A percentile compares a stretch with the other conserved stretches of the same genome.
Evolutionary conservation across 495 filamentous ascomycete species (phyloP).

Genomic region (Copromyces sp.): DNA sequence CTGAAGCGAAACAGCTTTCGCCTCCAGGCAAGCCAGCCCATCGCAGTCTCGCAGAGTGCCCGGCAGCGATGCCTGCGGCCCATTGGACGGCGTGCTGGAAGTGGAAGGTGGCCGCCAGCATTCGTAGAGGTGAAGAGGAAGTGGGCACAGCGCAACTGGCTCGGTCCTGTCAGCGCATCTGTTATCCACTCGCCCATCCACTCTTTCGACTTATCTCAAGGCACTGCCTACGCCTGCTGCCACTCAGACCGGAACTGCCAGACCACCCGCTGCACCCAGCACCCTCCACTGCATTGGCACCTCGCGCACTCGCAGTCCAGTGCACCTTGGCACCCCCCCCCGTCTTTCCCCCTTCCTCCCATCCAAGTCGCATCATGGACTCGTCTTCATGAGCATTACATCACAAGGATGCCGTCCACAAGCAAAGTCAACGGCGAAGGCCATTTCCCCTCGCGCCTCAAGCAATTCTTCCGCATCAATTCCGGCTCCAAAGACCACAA

Average conservation of each 20-base stretch:
- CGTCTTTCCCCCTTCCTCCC: slow-evolving; percentile 4
- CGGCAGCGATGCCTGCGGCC: not conserved
- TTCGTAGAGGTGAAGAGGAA: not conserved
- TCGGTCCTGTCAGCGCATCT: not conserved
- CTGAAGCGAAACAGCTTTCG: not conserved
- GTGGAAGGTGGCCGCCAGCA: not conserved
- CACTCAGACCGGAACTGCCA: not conserved
- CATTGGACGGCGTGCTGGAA: not conserved
- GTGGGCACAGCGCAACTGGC: not conserved
- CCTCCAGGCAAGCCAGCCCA: not conserved
- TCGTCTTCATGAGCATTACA: slow-evolving; percentile 18
- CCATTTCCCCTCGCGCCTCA: slow-evolving; percentile 81
- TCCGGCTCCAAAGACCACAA: slow-evolving; percentile 32
- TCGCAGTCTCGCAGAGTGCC: not conserved
- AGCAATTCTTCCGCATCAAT: slow-evolving; percentile 97
- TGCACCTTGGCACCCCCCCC: not conserved
- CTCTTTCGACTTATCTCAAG: slow-evolving; percentile 1
- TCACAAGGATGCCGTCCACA: slow-evolving; percentile 27
- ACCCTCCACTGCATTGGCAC: not conserved
- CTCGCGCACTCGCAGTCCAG: slow-evolving; percentile 1
- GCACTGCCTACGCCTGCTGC: not conserved
- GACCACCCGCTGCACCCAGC: not conserved
- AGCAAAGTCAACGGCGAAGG: slow-evolving; percentile 34
- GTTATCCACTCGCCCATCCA: slow-evolving; percentile 5
- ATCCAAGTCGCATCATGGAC: slow-evolving; percentile 19